These are phyloP conservation scores for Penicillium olsonii DNA, from an alignment of 2,329 filamentous ascomycete genomes.

Conservation along the genomic window DNA sequence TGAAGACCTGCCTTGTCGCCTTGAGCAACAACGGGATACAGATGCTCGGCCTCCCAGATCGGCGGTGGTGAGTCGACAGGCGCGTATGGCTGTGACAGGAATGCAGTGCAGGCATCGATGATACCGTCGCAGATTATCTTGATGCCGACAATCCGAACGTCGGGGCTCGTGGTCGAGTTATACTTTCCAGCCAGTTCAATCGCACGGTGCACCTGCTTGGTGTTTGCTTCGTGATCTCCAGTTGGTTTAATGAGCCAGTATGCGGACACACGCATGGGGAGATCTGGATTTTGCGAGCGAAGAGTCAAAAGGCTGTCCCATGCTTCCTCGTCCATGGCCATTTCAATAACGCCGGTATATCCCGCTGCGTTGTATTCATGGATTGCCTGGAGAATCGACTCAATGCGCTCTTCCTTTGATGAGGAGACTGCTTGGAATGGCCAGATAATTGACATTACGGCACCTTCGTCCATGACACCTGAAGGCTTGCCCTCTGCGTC, in stretches of 20 bases:
- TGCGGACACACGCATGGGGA: slow-evolving; percentile 47
- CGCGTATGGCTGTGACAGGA: slow-evolving; percentile 36
- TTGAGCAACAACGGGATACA: slow-evolving; percentile 45
- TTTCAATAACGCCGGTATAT: slow-evolving; percentile 53
- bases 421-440: slow-evolving; percentile 48
- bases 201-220: slow-evolving; percentile 49
- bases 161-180: slow-evolving; percentile 43
- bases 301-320: slow-evolving; percentile 47
- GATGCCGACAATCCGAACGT: slow-evolving; percentile 50
- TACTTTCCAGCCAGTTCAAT: slow-evolving; percentile 44
- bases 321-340: slow-evolving; percentile 54
- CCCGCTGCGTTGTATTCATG: slow-evolving; percentile 47
- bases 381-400: slow-evolving; percentile 43
- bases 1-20: slow-evolving; percentile 48
- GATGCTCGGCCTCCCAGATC: slow-evolving; percentile 46
- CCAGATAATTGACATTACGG: slow-evolving; percentile 49
- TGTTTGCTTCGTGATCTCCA: slow-evolving; percentile 37
- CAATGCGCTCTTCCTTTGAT: slow-evolving; percentile 44
- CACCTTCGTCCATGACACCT: slow-evolving; percentile 49
- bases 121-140: slow-evolving; percentile 54
- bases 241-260: slow-evolving; percentile 52
- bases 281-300: slow-evolving; percentile 25
- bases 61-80: slow-evolving; percentile 32
- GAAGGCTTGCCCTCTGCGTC: slow-evolving; percentile 43
- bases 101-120: slow-evolving; percentile 45